Evolutionary conservation across 2,329 filamentous ascomycete genomes (phyloP).

Genomic region (Arthroderma sp.): DNA sequence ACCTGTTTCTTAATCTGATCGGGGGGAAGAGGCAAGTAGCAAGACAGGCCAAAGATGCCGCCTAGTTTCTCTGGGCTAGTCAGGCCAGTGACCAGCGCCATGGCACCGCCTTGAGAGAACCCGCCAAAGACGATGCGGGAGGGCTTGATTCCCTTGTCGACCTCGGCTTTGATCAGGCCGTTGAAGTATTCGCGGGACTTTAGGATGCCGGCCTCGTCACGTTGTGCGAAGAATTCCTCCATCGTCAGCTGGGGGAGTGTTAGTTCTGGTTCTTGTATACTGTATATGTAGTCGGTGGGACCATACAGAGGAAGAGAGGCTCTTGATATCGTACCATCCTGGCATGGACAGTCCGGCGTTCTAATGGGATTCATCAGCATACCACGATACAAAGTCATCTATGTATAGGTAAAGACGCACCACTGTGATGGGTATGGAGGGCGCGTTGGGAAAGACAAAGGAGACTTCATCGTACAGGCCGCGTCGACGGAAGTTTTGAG

Average conservation of each 20-base stretch:
- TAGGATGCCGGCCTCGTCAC: slow-evolving; percentile 57
- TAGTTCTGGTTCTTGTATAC: not conserved
- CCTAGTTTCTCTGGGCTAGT: slow-evolving; percentile 63
- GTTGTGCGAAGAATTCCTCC: slow-evolving; percentile 30
- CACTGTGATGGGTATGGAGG: slow-evolving; percentile 71
- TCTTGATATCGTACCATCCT: slow-evolving; percentile 45
- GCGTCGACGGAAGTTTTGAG: slow-evolving; percentile 74
- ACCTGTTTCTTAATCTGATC: slow-evolving; percentile 49
- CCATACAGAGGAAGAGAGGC: slow-evolving; percentile 33
- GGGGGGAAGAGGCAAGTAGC: slow-evolving; percentile 59
- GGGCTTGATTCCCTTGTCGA: slow-evolving; percentile 66
- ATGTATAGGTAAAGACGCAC: slow-evolving; percentile 34
- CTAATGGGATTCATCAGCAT: slow-evolving; percentile 30
- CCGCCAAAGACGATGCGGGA: slow-evolving; percentile 68
- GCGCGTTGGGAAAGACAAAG: slow-evolving; percentile 89
- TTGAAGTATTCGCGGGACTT: slow-evolving; percentile 65
- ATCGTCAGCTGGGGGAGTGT: slow-evolving; percentile 26
- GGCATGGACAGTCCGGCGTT: slow-evolving; percentile 71
- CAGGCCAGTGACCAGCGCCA: slow-evolving; percentile 68
- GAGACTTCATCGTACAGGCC: slow-evolving; percentile 77
- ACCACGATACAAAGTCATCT: no score
- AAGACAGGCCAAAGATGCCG: slow-evolving; percentile 77
- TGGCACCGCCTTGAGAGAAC: slow-evolving; percentile 65
- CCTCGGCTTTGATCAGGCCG: slow-evolving; percentile 64
- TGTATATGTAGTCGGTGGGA: slow-evolving; percentile 5